These are phyloP conservation scores for Syncephalastrum racemosum DNA, from an alignment of 371 early-diverging fungal species.

Conservation along the genomic window DNA sequence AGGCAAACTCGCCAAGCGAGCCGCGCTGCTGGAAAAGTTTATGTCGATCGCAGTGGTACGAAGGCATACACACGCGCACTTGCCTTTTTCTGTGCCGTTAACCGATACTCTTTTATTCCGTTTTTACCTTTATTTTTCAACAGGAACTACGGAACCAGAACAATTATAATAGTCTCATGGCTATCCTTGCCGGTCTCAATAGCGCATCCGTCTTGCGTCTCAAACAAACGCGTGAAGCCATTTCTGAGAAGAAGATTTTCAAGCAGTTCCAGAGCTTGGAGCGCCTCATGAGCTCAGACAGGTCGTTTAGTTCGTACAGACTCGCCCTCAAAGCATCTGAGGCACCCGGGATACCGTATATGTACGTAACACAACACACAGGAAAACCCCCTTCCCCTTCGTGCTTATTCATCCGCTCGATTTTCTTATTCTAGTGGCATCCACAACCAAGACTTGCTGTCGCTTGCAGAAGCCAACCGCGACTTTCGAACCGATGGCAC, in stretches of 20 bases:
- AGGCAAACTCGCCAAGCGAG: constrained; percentile 54
- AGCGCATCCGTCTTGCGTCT: constrained; percentile 62
- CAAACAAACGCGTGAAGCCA: constrained; percentile 56
- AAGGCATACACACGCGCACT: neutral
- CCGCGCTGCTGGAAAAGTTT: constrained; percentile 62
- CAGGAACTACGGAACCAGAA: constrained; percentile 53
- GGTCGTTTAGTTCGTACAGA: constrained; percentile 63
- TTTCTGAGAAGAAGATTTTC: constrained; percentile 49
- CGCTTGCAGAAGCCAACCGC: constrained; percentile 59
- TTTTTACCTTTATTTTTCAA: neutral
- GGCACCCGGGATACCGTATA: constrained; percentile 61
- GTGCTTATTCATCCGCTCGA: neutral
- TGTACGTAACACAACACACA: constrained; percentile 28
- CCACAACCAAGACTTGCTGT: constrained; percentile 56
- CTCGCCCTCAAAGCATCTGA: constrained; percentile 52
- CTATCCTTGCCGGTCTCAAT: constrained; percentile 72
- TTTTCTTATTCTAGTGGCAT: constrained; percentile 39
- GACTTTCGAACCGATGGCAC: constrained; percentile 56
- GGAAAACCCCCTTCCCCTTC: too few species aligned
- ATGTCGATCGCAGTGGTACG: constrained; percentile 62
- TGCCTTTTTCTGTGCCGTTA: constrained; percentile 3
- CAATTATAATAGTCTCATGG: constrained; percentile 74
- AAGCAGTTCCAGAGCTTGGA: constrained; percentile 62
- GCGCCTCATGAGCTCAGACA: constrained; percentile 64
- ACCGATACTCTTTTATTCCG: neutral